These are phyloP conservation scores for Lactuca sativa DNA, from an alignment of 129 eudicot species.

Conservation along the genomic window DNA sequence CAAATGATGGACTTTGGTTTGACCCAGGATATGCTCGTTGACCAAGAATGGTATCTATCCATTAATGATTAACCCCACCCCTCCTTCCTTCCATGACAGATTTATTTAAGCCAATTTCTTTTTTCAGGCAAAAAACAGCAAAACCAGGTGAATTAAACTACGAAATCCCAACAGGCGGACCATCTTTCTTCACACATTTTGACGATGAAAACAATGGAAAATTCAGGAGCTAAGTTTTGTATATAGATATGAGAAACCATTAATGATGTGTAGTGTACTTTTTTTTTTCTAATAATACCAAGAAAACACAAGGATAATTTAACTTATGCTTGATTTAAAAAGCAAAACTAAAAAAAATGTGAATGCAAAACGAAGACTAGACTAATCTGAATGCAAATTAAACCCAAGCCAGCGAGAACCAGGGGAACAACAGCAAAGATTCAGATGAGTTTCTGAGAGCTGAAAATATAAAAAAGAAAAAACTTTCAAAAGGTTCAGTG, in stretches of 20 bases:
- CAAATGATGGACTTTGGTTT: conserved; percentile 66
- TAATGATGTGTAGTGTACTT: background rate
- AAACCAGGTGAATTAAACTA: conserved; percentile 81
- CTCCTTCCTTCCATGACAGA: background rate
- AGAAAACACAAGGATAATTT: background rate
- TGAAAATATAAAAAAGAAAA: conserved; percentile 2
- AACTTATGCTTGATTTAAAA: conserved; percentile 23
- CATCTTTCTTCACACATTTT: conserved; percentile 81
- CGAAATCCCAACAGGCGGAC: conserved; percentile 57
- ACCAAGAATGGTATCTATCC: conserved; percentile 66
- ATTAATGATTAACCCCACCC: background rate
- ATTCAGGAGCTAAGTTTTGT: background rate
- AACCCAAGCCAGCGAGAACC: conserved; percentile 30
- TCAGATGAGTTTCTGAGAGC: conserved; percentile 19
- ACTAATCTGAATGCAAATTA: conserved; percentile 23
- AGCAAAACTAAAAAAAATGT: conserved; percentile 21
- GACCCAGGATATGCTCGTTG: conserved; percentile 72
- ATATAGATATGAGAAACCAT: background rate
- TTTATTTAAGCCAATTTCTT: background rate
- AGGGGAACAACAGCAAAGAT: conserved; percentile 7
- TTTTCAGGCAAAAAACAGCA: conserved; percentile 64
- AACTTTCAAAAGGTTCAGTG: conserved; percentile 19
- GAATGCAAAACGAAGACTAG: conserved; percentile 18
- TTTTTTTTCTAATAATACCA: too few species aligned
- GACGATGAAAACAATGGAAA: conserved; percentile 34